Evolutionary conservation across 768 basidiomycete genomes (phyloP), one percentile per base, ranked within the genome.

Genomic region (Rhodosporidiobolus odoratus): DNA sequence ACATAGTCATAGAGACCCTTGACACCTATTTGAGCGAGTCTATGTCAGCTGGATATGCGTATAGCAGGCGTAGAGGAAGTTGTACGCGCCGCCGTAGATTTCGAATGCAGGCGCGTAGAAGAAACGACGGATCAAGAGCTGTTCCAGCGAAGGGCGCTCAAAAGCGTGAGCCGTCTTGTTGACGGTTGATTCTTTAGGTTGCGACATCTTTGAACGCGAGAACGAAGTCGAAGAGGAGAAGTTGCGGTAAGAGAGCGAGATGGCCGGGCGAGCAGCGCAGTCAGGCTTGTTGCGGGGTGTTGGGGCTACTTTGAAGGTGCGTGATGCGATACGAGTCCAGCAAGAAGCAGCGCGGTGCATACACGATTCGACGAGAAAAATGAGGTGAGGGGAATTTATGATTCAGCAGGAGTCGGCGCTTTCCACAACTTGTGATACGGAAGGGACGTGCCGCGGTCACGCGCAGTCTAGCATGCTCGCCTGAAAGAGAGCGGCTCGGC

Each of bases 71-170:
- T 17, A 41, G 25, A 7, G 32, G 10, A 45, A 48, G 35, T 4
- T 4, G 43, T 30, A 83, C 87, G 75, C 72, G 92, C 95, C 96
- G 69, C 95, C 93, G 77, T 98, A 98, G 82, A 99, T 97, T 81
- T 98, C 96, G 77, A 98, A 99, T 8, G 96, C 91, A 32, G 95
- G 95, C 6, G 95, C 91, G 79, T 90, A 98, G 84, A 98, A 99
- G 84, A 99, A 99, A 58, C 96, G 84, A 66, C 90, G 86, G 77
- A 88, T 89, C 64, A 98, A 84, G 57, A 95, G 81, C 32, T 88
- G 88, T 77, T 98, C 96, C 40, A 98, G 84, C 32, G 87, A 85
- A 30, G 82, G 73, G 81, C 94, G 95, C 80, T 94, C 91, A 78
- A 99, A 99, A 3, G 87, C 78, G 66, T 78, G 77, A 6, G 76